Evolutionary conservation across 306 rosid species (phyloP).

Genomic region (Citrullus colocynthis): DNA sequence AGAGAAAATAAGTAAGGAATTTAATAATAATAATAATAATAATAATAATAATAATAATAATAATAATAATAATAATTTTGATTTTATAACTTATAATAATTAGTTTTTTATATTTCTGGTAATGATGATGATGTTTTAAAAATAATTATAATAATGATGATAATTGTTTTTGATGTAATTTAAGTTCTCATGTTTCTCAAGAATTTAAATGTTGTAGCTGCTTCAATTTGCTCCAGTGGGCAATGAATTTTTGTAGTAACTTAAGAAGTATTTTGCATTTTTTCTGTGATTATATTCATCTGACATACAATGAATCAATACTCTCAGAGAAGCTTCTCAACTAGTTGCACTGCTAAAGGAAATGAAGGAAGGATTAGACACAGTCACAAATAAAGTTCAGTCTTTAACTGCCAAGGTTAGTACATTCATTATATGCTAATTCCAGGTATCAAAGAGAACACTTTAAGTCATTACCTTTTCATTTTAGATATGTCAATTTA

Average conservation of each 20-base stretch:
- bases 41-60: no score
- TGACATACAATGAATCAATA: neutral
- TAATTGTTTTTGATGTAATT: neutral
- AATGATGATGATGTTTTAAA: neutral
- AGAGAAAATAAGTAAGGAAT: neutral
- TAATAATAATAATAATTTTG: no score
- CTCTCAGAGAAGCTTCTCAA: constrained; percentile 47
- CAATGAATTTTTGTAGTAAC: neutral
- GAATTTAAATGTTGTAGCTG: neutral
- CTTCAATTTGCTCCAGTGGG: neutral
- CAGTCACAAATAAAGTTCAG: constrained; percentile 44
- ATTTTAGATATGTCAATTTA: neutral
- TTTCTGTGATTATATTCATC: neutral
- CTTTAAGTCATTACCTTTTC: neutral
- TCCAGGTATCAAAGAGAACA: neutral
- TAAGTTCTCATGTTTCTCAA: neutral
- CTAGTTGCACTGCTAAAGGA: constrained; percentile 54
- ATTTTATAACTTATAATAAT: neutral
- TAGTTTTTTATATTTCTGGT: neutral
- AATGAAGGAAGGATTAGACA: constrained; percentile 74
- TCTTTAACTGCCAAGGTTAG: constrained; percentile 56
- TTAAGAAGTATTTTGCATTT: neutral
- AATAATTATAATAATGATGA: neutral
- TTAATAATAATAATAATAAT: no score
- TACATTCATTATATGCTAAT: neutral